Evolutionary conservation across 2,329 filamentous ascomycete species (phyloP).

Genomic region (Tolypocladium guangdongense): DNA sequence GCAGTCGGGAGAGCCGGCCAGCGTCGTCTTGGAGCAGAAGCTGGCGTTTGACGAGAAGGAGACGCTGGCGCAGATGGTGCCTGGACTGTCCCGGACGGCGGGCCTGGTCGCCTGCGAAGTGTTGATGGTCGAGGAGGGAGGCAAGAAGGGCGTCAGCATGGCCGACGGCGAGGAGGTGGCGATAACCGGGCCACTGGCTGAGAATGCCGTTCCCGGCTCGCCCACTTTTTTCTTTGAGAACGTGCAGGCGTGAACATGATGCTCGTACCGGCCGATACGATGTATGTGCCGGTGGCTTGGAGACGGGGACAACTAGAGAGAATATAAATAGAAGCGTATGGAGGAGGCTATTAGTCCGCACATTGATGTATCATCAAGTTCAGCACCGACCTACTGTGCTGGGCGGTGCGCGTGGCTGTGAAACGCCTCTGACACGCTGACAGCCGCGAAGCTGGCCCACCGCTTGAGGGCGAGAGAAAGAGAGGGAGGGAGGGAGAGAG

Average conservation of each 20-base stretch:
- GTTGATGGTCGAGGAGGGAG: constrained; percentile 58
- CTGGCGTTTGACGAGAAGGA: constrained; percentile 76
- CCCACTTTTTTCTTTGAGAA: constrained; percentile 84
- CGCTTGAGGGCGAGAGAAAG: not conserved
- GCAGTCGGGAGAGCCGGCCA: constrained; percentile 54
- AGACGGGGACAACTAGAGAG: not conserved
- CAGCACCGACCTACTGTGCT: not conserved
- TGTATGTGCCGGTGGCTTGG: not conserved
- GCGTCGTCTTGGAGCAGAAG: constrained; percentile 69
- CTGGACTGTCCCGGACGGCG: constrained; percentile 64
- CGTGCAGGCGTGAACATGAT: constrained; percentile 27
- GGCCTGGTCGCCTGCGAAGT: constrained; percentile 63
- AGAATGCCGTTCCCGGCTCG: constrained; percentile 67
- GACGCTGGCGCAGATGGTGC: constrained; percentile 67
- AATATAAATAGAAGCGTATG: not conserved
- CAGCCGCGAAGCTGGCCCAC: not conserved
- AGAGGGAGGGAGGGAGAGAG: no score
- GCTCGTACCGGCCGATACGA: not conserved
- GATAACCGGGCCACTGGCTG: constrained; percentile 47
- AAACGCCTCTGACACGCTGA: not conserved
- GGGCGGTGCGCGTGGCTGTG: not conserved
- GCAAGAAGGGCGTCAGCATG: constrained; percentile 50
- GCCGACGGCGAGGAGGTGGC: constrained; percentile 44
- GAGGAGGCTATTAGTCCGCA: not conserved
- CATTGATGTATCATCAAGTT: not conserved